Base-by-base conservation (phyloP, 768 basidiomycete genomes). In the Pleurotus giganteus region DNA sequence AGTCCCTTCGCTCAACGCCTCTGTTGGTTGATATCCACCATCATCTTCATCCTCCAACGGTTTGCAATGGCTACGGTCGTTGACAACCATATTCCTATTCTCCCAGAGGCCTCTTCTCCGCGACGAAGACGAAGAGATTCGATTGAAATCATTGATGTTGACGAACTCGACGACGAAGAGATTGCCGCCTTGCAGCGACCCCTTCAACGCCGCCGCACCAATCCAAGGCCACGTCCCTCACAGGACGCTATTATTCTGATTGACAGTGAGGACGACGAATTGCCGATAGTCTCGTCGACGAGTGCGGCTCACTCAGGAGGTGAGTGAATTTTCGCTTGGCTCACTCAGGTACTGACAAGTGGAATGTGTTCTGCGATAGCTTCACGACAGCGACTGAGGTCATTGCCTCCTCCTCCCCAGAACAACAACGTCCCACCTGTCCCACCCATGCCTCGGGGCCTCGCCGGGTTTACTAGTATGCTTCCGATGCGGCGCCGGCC, bases 371-470 rank as follows among this genome's bases (percentile, higher is more conserved):
- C 15, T 23, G 15, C 36, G 39, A 28, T 39, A 53, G 58, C 59
- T 47, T 64, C 51, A 32, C 67, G 57, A 49, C 63, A 47, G 31
- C 63, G 65, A 41, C 61, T 76, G 28, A 67, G 72, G 43, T 74
- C 80, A 0, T 82, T 82, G 24, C 82, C 85, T 12, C 81, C 81
- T 6, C 77, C 74, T 28, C 59, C 63, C 8, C 71, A 69, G 47
- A 61, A 66, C 23, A 62, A 60, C 15, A 57, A 65, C 1, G 66
- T 78, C 3, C 88, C 86, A 0, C 84, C 85, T 1, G 82, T 88
- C 0, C 88, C 87, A 2, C 63, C 71, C 11, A 53, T 81, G 21
- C 81, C 81, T 1, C 64, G 54, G 4, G 72, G 70, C 50, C 74
- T 59, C 56, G 69, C 66, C 5, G 59, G 64, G 0, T 66, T 69